Evolutionary conservation across 2,329 filamentous ascomycete genomes (phyloP).

Genomic region (Penicillium sp.): DNA sequence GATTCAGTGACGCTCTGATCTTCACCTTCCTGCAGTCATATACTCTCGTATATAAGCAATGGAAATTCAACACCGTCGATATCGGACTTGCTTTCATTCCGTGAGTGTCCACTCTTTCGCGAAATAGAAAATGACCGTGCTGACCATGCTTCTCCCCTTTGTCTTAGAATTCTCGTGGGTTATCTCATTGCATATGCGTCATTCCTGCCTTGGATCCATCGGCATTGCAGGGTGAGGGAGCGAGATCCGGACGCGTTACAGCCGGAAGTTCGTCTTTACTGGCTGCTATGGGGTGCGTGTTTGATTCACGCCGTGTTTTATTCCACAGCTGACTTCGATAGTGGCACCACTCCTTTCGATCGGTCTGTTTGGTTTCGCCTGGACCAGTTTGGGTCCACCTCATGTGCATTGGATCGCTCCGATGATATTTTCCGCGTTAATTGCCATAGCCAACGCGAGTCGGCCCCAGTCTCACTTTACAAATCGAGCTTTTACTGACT

Average conservation of each 20-base stretch:
- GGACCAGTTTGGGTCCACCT: conserved; percentile 56
- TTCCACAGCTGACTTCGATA: conserved; percentile 13
- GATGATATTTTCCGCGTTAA: conserved; percentile 57
- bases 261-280: conserved; percentile 61
- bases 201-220: conserved; percentile 55
- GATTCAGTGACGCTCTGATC: conserved; percentile 64
- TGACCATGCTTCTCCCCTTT: not conserved
- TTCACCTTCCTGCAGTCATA: conserved; percentile 67
- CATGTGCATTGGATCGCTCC: conserved; percentile 59
- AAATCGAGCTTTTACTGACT: not conserved
- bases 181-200: conserved; percentile 58
- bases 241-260: conserved; percentile 51
- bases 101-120: conserved; percentile 27
- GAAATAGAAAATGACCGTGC: not conserved
- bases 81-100: conserved; percentile 56
- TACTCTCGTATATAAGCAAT: conserved; percentile 58
- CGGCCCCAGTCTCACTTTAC: not conserved
- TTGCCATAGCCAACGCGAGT: conserved; percentile 61
- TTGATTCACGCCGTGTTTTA: not conserved
- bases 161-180: conserved; percentile 48
- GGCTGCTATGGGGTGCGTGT: conserved; percentile 52
- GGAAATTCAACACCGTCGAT: conserved; percentile 53
- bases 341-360: conserved; percentile 57
- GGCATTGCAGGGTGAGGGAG: conserved; percentile 39
- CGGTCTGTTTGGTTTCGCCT: conserved; percentile 61